Percentiles rank a stretch among this genome's conserved stretches.
Evolutionary conservation across 805 yeast genomes (phyloP).

Genomic region (Wickerhamiella domercqiae): DNA sequence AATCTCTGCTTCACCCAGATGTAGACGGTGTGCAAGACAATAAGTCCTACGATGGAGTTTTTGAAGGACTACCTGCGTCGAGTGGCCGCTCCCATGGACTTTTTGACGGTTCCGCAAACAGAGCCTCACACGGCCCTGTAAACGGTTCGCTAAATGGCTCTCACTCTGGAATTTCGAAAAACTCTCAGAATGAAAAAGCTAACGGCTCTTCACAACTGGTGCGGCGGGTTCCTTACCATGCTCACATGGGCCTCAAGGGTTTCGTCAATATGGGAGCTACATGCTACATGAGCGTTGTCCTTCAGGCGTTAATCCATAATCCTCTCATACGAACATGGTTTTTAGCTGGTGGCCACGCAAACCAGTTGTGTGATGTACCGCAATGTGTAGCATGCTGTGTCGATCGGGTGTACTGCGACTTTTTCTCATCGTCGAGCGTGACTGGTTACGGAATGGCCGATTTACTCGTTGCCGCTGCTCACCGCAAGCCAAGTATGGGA

Average conservation of each 20-base stretch:
- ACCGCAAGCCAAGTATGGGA: conserved; percentile 38
- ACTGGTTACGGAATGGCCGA: conserved; percentile 72
- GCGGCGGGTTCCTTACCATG: conserved; percentile 34
- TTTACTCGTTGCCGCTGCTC: conserved; percentile 75
- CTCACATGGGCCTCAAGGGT: conserved; percentile 72
- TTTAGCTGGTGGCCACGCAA: conserved; percentile 58
- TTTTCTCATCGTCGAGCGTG: conserved; percentile 46
- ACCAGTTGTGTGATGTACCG: conserved; percentile 27
- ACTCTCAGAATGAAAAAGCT: background rate
- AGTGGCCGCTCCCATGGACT: background rate
- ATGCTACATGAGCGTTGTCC: conserved; percentile 87
- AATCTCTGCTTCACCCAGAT: conserved; percentile 1
- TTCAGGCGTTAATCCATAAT: conserved; percentile 81
- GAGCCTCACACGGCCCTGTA: background rate
- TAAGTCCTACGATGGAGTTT: no score
- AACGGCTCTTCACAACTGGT: background rate
- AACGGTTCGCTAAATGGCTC: background rate
- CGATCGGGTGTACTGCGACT: conserved; percentile 60
- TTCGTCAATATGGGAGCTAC: conserved; percentile 92
- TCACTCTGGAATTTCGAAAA: background rate
- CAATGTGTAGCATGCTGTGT: conserved; percentile 73
- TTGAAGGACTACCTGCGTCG: conserved; percentile 3
- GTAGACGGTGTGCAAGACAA: conserved; percentile 5
- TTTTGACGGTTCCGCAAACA: background rate
- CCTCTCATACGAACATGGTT: conserved; percentile 71